Conservation (phyloP, 768 basidiomycete species). For the Tulasnella sp. region DNA sequence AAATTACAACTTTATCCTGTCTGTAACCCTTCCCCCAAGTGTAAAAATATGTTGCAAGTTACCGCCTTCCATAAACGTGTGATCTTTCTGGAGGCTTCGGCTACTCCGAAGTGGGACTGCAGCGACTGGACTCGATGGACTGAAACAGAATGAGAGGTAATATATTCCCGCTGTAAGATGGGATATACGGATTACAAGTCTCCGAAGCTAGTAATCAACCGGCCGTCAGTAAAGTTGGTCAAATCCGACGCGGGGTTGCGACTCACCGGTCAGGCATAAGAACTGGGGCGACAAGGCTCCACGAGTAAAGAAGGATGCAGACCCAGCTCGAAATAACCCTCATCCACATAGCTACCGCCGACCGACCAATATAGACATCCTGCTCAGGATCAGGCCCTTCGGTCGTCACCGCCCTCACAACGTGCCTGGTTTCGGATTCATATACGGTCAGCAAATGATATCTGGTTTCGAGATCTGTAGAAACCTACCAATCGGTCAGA, state of each 20-base stretch:
- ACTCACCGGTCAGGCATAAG: conserved; percentile 85
- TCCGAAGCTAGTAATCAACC: not conserved
- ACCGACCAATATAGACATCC: conserved; percentile 83
- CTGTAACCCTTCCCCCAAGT: not conserved
- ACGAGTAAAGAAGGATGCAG: conserved; percentile 77
- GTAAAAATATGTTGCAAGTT: not conserved
- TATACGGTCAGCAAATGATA: not conserved
- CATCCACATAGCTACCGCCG: conserved; percentile 99
- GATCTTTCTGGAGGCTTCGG: not conserved
- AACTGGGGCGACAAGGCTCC: conserved; percentile 85
- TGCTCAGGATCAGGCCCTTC: conserved; percentile 33
- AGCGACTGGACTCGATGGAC: not conserved
- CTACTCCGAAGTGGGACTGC: not conserved
- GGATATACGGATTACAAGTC: not conserved
- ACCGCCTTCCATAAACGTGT: not conserved
- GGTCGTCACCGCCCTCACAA: conserved; percentile 33
- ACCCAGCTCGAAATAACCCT: conserved; percentile 94
- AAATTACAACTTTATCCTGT: not conserved
- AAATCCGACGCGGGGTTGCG: not conserved
- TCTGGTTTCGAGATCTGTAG: not conserved
- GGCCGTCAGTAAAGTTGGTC: not conserved
- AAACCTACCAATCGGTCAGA: conserved; percentile 87
- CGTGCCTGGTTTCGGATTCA: conserved; percentile 34
- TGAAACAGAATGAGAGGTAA: not conserved
- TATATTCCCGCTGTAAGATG: not conserved